Conservation (phyloP, 2,329 filamentous ascomycete species). For the Penicillium frequentans region DNA sequence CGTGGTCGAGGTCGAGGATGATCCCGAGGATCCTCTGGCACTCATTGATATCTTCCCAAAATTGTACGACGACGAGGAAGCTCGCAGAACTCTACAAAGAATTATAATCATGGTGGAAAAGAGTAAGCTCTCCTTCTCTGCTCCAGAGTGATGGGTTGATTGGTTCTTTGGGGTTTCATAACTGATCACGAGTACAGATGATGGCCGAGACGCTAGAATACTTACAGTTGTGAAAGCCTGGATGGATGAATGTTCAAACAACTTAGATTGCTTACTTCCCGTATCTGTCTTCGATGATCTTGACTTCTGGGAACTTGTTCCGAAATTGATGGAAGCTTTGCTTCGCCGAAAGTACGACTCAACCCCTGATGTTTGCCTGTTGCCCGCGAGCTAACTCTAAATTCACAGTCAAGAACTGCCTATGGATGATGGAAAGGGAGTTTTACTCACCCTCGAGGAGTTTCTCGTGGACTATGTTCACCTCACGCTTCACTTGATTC, state of each 20-base stretch:
- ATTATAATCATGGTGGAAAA: slow-evolving; percentile 37
- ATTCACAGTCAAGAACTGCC: slow-evolving; percentile 32
- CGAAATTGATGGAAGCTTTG: slow-evolving; percentile 40
- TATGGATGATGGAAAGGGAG: slow-evolving; percentile 30
- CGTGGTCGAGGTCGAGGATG: slow-evolving; percentile 37
- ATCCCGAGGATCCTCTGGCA: slow-evolving; percentile 27
- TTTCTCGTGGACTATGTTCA: slow-evolving; percentile 43
- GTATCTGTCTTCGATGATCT: slow-evolving; percentile 39
- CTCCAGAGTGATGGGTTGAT: not conserved
- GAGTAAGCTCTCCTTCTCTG: slow-evolving; percentile 26
- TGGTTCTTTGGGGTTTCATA: not conserved
- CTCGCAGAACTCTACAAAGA: slow-evolving; percentile 33
- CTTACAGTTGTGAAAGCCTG: slow-evolving; percentile 43
- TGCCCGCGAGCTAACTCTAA: slow-evolving; percentile 7
- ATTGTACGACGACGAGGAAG: slow-evolving; percentile 23
- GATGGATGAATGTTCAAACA: slow-evolving; percentile 39
- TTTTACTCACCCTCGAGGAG: slow-evolving; percentile 38
- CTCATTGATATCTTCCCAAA: slow-evolving; percentile 41
- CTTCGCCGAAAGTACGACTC: slow-evolving; percentile 40
- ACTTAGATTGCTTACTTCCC: slow-evolving; percentile 34
- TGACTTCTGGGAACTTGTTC: slow-evolving; percentile 49
- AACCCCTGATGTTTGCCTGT: not conserved
- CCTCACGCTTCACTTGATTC: slow-evolving; percentile 43
- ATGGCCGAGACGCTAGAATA: slow-evolving; percentile 29
- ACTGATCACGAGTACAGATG: slow-evolving; percentile 24